phyloP scores from a whole-genome alignment of 2,329 filamentous ascomycete species.

The Neonectria punicea region DNA sequence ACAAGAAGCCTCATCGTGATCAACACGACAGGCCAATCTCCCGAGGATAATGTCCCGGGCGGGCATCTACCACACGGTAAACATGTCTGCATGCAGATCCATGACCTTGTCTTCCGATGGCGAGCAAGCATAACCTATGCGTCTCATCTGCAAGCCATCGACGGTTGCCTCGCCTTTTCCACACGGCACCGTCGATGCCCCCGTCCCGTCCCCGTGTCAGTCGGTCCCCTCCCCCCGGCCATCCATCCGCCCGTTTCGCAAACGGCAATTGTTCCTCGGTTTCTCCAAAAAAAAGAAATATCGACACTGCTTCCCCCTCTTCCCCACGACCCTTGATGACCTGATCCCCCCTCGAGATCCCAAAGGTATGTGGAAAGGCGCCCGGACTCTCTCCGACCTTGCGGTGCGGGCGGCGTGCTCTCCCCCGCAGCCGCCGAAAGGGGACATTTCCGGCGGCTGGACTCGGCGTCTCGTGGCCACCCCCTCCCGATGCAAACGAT shows the following conservation, averaged over 20 bases:
- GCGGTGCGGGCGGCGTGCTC: neutral
- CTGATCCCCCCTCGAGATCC: constrained; percentile 18
- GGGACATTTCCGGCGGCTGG: constrained; percentile 29
- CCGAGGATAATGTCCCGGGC: neutral
- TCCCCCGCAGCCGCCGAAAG: constrained; percentile 19
- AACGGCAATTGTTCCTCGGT: constrained; percentile 23
- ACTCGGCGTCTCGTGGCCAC: neutral
- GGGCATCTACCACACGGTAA: neutral
- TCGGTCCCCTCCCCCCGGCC: neutral
- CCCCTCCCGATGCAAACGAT: neutral
- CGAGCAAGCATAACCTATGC: constrained; percentile 22
- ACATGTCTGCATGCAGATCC: neutral
- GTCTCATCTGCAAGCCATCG: constrained; percentile 36
- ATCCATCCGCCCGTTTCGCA: constrained; percentile 6
- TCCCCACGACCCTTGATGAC: neutral
- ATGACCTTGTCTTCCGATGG: constrained; percentile 5
- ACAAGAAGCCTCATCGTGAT: neutral
- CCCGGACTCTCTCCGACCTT: constrained; percentile 18
- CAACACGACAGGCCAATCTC: neutral
- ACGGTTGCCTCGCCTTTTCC: constrained; percentile 5
- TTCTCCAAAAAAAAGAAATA: constrained; percentile 16
- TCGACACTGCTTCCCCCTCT: neutral
- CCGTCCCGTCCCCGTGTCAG: constrained; percentile 4
- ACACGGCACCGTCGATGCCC: neutral
- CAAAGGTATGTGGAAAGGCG: constrained; percentile 9